Conservation (phyloP, 106 monocot species). For the Gastrodia elata region DNA sequence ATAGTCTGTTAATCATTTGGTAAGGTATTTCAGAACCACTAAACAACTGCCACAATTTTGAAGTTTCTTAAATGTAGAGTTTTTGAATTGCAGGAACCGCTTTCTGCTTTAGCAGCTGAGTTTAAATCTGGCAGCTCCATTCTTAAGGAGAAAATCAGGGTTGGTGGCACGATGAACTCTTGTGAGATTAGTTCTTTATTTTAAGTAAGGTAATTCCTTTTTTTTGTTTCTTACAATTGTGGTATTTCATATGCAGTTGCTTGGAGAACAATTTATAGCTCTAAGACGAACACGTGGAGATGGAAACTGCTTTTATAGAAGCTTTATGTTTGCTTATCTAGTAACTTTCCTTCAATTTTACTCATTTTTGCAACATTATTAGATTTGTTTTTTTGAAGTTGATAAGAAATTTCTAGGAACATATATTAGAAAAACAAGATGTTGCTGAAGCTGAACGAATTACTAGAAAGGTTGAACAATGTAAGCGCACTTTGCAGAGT, state of each 20-base stretch:
- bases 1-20: not conserved
- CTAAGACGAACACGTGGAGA: constrained; percentile 85
- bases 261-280: constrained; percentile 73
- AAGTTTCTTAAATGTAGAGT: not conserved
- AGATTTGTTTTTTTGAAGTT: constrained; percentile 7
- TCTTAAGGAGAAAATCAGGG: constrained; percentile 92
- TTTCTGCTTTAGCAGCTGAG: constrained; percentile 71
- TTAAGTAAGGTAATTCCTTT: not conserved
- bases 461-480: constrained; percentile 49
- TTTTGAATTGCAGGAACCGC: constrained; percentile 66
- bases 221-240: not conserved
- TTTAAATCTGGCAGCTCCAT: constrained; percentile 75
- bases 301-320: constrained; percentile 94
- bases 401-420: constrained; percentile 45
- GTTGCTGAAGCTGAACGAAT: constrained; percentile 58
- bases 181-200: not conserved
- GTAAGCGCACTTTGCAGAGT: constrained; percentile 58
- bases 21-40: not conserved
- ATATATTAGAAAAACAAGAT: constrained; percentile 82
- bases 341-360: constrained; percentile 26
- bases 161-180: constrained; percentile 14
- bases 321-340: constrained; percentile 98
- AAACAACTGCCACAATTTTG: not conserved
- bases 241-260: constrained; percentile 38
- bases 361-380: not conserved